Evolutionary conservation across 768 basidiomycete genomes (phyloP).

Genomic region (Xanthoconium stramineum): DNA sequence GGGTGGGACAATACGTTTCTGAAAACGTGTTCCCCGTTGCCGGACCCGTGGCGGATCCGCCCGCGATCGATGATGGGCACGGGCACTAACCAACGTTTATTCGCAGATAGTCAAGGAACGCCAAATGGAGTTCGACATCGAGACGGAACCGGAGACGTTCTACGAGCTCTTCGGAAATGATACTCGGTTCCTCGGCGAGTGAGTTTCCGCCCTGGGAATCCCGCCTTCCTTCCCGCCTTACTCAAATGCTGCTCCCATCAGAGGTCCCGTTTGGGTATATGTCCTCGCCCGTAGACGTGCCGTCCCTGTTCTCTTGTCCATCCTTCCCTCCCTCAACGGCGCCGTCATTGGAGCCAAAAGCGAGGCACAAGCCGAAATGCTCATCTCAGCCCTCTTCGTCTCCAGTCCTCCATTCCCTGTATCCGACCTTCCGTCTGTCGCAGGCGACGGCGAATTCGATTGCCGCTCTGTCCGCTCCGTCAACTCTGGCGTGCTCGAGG

Average conservation of each 20-base stretch:
- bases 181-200: constrained; percentile 72
- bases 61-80: background rate
- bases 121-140: constrained; percentile 85
- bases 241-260: constrained; percentile 27
- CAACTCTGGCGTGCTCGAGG: constrained; percentile 47
- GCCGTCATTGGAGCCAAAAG: constrained; percentile 73
- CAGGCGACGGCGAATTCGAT: constrained; percentile 34
- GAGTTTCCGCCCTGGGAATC: constrained; percentile 32
- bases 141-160: constrained; percentile 75
- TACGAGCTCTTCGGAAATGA: constrained; percentile 81
- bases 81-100: constrained; percentile 13
- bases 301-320: constrained; percentile 73
- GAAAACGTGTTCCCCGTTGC: background rate
- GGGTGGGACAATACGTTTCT: background rate
- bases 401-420: constrained; percentile 81
- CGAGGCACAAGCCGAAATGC: constrained; percentile 66
- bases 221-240: constrained; percentile 1
- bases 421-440: constrained; percentile 54
- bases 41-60: constrained; percentile 12
- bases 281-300: constrained; percentile 81
- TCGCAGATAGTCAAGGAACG: constrained; percentile 79
- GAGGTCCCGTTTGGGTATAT: constrained; percentile 90
- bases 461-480: constrained; percentile 39
- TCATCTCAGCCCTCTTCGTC: constrained; percentile 74
- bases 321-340: constrained; percentile 58